Percentiles rank a stretch among this genome's conserved stretches.
These are phyloP conservation scores for Xerocomus minutiporus DNA, from an alignment of 1,284 basidiomycete genomes.

Conservation along the genomic window DNA sequence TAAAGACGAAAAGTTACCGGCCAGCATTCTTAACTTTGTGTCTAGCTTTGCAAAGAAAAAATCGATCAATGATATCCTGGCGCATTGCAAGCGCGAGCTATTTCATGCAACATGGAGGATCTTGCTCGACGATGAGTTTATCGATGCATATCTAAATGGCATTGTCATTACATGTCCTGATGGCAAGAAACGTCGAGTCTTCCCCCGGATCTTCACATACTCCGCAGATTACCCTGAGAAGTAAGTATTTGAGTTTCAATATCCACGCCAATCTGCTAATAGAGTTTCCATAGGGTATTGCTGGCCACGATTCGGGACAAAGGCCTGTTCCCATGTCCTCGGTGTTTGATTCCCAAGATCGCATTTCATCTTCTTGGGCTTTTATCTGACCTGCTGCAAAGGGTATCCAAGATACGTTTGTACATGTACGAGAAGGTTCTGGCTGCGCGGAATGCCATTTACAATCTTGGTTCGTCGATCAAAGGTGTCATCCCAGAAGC, in stretches of 20 bases:
- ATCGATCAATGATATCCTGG: constrained; percentile 17
- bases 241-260: constrained; percentile 10
- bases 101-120: constrained; percentile 33
- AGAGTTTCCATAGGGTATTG: constrained; percentile 17
- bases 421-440: constrained; percentile 11
- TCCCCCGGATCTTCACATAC: constrained; percentile 33
- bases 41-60: constrained; percentile 24
- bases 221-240: constrained; percentile 37
- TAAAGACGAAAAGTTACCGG: constrained; percentile 16
- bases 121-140: constrained; percentile 29
- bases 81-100: constrained; percentile 31
- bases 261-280: too few species aligned
- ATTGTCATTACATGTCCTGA: constrained; percentile 31
- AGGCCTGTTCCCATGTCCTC: constrained; percentile 26
- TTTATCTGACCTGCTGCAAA: constrained; percentile 11
- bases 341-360: constrained; percentile 21
- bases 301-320: constrained; percentile 21
- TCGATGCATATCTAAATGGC: constrained; percentile 32
- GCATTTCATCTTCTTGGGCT: constrained; percentile 13
- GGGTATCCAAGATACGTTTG: constrained; percentile 2
- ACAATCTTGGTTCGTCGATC: constrained; percentile 21
- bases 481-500: constrained; percentile 14
- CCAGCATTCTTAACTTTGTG: constrained; percentile 25
- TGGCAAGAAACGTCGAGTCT: constrained; percentile 23
- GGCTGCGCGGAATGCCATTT: constrained; percentile 23